phyloP scores from a whole-genome alignment of 192 early-diverging fungal species.

The Borealophlyctis nickersoniae region DNA sequence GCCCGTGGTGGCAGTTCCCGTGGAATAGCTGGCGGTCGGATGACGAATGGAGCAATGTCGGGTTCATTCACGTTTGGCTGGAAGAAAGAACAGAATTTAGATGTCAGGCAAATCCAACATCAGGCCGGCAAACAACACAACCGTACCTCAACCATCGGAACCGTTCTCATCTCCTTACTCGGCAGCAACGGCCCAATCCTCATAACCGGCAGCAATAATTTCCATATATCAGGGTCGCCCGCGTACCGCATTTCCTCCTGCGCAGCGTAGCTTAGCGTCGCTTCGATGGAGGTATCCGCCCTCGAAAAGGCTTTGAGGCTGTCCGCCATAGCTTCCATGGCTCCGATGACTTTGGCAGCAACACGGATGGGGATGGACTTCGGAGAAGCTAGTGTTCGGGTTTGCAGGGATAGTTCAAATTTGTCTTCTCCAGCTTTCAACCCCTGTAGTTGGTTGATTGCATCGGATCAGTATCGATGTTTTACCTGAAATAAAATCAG shows the following conservation, averaged over 20 bases:
- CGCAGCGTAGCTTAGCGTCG: conserved; percentile 20
- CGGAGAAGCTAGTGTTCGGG: conserved; percentile 39
- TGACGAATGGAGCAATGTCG: conserved; percentile 39
- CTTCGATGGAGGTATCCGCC: conserved; percentile 46
- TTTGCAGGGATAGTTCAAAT: conserved; percentile 37
- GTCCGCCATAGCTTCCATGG: conserved; percentile 34
- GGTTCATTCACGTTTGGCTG: conserved; percentile 38
- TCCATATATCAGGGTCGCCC: conserved; percentile 50
- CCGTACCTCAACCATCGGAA: conserved; percentile 38
- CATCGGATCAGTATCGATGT: background rate
- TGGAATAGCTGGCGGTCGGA: conserved; percentile 53
- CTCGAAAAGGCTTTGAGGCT: conserved; percentile 40
- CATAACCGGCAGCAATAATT: conserved; percentile 46
- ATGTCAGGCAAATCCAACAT: background rate
- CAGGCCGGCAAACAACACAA: background rate
- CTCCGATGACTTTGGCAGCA: conserved; percentile 32
- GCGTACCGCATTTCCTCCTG: conserved; percentile 36
- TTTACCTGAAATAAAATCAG: background rate
- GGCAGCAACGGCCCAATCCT: conserved; percentile 36
- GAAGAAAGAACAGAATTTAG: conserved; percentile 2
- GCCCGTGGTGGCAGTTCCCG: conserved; percentile 37
- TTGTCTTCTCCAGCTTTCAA: conserved; percentile 40
- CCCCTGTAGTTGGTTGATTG: conserved; percentile 21
- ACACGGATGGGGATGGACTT: conserved; percentile 43
- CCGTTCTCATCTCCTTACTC: conserved; percentile 34